Evolutionary conservation across 495 filamentous ascomycete genomes (phyloP), one percentile per base, ranked within the genome.

Genomic region (Penicillium fimorum): DNA sequence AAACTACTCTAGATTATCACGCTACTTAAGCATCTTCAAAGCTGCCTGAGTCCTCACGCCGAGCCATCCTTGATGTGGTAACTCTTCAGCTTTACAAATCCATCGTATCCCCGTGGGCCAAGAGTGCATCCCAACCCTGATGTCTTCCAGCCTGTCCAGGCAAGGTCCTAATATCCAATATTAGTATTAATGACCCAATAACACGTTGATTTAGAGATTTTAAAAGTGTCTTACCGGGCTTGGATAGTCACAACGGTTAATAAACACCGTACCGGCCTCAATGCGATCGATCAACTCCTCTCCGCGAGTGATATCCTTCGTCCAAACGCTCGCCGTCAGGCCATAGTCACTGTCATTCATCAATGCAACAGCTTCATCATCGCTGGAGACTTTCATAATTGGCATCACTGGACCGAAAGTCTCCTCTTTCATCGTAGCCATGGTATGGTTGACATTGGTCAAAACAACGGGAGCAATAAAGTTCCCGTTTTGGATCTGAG

Each of bases 321-420:
- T 97, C 94, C 94, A 98, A 38, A 98, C 91, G 64, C 91, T 96
- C n/a, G 91, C 93, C 2, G 95, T 97, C 51, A 98, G 78, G 2
- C 94, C 94, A 66, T 94, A 95, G 53, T 96, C 85, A 70, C 89
- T 93, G 61, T 97, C 92, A 60, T 98, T 98, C 91, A 97, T 97
- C 47, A 96, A 69, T 35, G 75, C 60, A 41, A 97, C 73, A 2
- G 94, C 95, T 67, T 97, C 90, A 13, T 82, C 82, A 56, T 98
- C 94, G 54, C 78, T 75, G 48, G 86, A 82, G 27, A 97, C 94
- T 67, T 90, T 93, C 90, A 94, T 94, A 6, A 98, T 84, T 6
- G 94, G 89, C 63, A 98, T 93, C 29, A 96, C 83, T 0, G 94
- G 94, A 7, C 94, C 94, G 60, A 98, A 98, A 0, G 94, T 97